phyloP scores from a whole-genome alignment of 495 filamentous ascomycete species.

The Staphylotrichum longicolle region DNA sequence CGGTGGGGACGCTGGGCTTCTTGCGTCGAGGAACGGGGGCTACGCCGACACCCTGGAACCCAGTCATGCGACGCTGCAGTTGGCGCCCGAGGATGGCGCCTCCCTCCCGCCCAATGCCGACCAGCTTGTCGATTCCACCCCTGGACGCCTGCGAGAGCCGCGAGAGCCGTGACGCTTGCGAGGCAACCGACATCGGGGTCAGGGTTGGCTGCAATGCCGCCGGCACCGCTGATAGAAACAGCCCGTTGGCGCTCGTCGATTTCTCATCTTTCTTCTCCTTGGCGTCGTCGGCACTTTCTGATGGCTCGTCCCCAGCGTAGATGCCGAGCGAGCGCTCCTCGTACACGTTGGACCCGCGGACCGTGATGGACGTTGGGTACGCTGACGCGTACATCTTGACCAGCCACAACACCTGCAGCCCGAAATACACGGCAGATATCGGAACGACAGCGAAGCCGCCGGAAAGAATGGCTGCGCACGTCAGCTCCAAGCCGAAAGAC shows the following conservation, averaged over 20 bases:
- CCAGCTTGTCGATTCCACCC: conserved; percentile 13
- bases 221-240: neutral
- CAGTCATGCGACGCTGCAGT: conserved; percentile 47
- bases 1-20: neutral
- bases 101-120: conserved; percentile 35
- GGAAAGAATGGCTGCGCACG: conserved; percentile 61
- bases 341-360: conserved; percentile 64
- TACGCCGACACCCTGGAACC: conserved; percentile 16
- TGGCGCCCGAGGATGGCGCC: conserved; percentile 56
- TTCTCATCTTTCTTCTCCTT: conserved; percentile 16
- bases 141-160: conserved; percentile 1
- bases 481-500: conserved; percentile 3
- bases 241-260: neutral
- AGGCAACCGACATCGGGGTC: conserved; percentile 25
- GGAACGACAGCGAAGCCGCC: conserved; percentile 82
- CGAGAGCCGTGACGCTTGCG: conserved; percentile 23
- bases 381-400: conserved; percentile 91
- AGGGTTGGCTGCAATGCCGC: neutral
- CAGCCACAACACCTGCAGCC: conserved; percentile 75
- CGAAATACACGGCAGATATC: conserved; percentile 67
- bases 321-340: conserved; percentile 70
- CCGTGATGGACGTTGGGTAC: conserved; percentile 72
- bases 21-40: neutral
- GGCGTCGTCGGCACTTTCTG: neutral
- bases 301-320: conserved; percentile 51